Base-by-base conservation (phyloP, 441 rosid genomes). In the Pelargonium citronellum region DNA sequence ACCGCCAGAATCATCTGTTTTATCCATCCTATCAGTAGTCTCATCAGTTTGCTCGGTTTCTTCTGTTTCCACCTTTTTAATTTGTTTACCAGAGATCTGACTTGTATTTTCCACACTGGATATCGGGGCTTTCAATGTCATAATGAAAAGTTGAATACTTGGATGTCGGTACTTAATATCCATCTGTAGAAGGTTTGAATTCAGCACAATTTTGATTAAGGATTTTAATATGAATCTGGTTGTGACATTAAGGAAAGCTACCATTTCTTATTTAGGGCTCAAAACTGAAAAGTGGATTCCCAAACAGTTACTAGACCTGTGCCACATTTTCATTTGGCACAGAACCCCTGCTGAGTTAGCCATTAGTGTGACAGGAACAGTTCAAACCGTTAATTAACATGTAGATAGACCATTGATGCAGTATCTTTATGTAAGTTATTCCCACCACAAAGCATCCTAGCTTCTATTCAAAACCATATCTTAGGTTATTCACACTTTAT, bases 111-210 rank as follows among this genome's bases (percentile, higher is more conserved):
- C 84, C 37, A 47, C 7, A 74, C 76, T 73, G 61, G 74, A 83
- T 37, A 58, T 76, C 15, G 76, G 22, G 75, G 83, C 70, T 73
- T 83, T 86, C 39, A 73, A 68, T 64, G 86, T 82, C 96, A 94
- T 87, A 65, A 87, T 81, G 82, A 81, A 94, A 68, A 94, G 86
- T 77, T 90, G 96, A 81, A 91, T 94, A 70, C 95, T 91, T 12
- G 95, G 89, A 76, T 94, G 97, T 53, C 87, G 97, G 82, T 91
- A 91, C 73, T 84, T 82, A 64, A 69, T 68, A 65, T 94, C 88
- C 98, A 94, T 91, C 98, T 94, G 83, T 76, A 79, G n/a, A 16
- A 7, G 24, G 69, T 16, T 69, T 67, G 34, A 20, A 12, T 20
- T 67, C 46, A 57, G 27, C 39, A 16, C 55, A 67, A 61, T 41